Percentiles rank a stretch among this genome's conserved stretches.
Conservation (phyloP, 352 stramenopile species). For the Phytopythium vexans region DNA sequence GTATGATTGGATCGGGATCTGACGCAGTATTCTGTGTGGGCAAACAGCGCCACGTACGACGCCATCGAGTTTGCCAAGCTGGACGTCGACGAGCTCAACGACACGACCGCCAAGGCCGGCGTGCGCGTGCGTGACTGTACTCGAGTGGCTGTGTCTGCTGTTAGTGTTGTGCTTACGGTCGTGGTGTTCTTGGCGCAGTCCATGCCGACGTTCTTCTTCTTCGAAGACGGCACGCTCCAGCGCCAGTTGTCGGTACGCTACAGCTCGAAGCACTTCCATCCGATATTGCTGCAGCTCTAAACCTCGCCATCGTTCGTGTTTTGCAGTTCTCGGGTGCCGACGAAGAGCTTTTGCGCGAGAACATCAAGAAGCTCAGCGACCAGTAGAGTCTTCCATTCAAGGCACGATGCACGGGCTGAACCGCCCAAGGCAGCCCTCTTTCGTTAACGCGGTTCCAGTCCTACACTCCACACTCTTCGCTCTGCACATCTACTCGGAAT, state of each 20-base stretch:
- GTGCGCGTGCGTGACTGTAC: constrained; percentile 58
- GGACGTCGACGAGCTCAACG: constrained; percentile 81
- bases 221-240: constrained; percentile 75
- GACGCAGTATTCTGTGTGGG: not conserved
- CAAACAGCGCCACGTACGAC: constrained; percentile 44
- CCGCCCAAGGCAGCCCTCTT: too few relatives aligned
- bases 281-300: not conserved
- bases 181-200: constrained; percentile 33
- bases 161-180: constrained; percentile 2
- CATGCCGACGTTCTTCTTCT: constrained; percentile 88
- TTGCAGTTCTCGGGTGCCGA: constrained; percentile 81
- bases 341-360: constrained; percentile 62
- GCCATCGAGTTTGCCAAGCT: constrained; percentile 84
- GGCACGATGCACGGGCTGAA: too few relatives aligned
- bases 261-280: not conserved
- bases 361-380: constrained; percentile 75
- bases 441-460: too few relatives aligned
- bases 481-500: not conserved
- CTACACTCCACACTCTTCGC: too few relatives aligned
- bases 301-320: constrained; percentile 8
- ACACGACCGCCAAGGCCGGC: constrained; percentile 74
- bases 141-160: not conserved
- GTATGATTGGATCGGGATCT: not conserved
- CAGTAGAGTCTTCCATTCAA: constrained; percentile 23
- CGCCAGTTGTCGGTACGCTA: constrained; percentile 65